phyloP scores from a whole-genome alignment of 768 basidiomycete genomes.

The Psilocybe cubensis region DNA sequence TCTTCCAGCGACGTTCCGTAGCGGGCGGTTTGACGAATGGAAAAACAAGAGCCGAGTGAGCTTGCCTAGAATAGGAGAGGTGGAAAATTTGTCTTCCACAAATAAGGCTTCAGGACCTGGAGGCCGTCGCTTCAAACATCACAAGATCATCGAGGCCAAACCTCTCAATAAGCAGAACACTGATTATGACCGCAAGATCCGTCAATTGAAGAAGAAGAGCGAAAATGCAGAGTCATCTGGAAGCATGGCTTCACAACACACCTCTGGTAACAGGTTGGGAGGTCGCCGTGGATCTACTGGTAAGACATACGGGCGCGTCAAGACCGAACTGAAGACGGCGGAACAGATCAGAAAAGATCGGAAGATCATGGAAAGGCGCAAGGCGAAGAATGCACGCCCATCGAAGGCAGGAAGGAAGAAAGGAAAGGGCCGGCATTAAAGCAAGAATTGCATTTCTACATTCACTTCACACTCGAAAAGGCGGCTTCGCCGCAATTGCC shows the following conservation, averaged over 20 bases:
- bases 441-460: background rate
- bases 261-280: slow-evolving; percentile 32
- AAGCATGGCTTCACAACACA: slow-evolving; percentile 1
- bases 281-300: slow-evolving; percentile 50
- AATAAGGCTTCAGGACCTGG: slow-evolving; percentile 41
- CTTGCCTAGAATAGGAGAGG: slow-evolving; percentile 84
- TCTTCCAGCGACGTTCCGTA: slow-evolving; percentile 90
- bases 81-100: slow-evolving; percentile 51
- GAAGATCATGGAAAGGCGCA: slow-evolving; percentile 63
- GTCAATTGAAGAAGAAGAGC: slow-evolving; percentile 62
- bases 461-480: too few relatives aligned
- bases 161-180: slow-evolving; percentile 75
- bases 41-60: slow-evolving; percentile 73
- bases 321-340: slow-evolving; percentile 82
- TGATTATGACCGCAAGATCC: slow-evolving; percentile 75
- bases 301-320: slow-evolving; percentile 67
- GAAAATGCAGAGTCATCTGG: slow-evolving; percentile 31
- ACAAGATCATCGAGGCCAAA: slow-evolving; percentile 63
- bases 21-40: slow-evolving; percentile 97
- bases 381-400: slow-evolving; percentile 83
- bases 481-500: too few relatives aligned
- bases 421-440: slow-evolving; percentile 41
- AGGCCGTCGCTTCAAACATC: slow-evolving; percentile 76
- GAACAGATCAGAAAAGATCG: slow-evolving; percentile 87
- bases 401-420: slow-evolving; percentile 38